Conservation (phyloP, 768 basidiomycete genomes). For the Lenzites betulinus region DNA sequence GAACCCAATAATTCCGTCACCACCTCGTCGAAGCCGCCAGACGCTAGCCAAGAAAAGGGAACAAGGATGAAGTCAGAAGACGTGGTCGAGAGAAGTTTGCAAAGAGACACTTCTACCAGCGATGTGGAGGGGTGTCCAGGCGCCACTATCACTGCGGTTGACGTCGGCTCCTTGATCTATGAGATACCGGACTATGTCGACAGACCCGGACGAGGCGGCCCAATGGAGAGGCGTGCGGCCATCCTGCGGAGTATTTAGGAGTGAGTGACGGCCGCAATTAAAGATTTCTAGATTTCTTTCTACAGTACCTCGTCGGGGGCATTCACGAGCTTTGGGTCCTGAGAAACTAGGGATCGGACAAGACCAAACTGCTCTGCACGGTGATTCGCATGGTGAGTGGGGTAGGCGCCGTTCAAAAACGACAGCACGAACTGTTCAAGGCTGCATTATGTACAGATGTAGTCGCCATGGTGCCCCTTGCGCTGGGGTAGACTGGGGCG, state of each 20-base stretch:
- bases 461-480: not conserved
- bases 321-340: constrained; percentile 64
- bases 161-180: constrained; percentile 72
- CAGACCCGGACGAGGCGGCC: constrained; percentile 75
- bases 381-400: not conserved
- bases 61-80: not conserved
- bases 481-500: not conserved
- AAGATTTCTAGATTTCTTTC: not conserved
- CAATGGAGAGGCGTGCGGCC: constrained; percentile 83
- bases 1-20: constrained; percentile 78
- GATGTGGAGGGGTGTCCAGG: constrained; percentile 83
- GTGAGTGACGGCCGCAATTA: not conserved
- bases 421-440: constrained; percentile 55
- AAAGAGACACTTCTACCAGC: constrained; percentile 49
- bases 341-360: constrained; percentile 62
- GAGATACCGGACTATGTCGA: constrained; percentile 67
- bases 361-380: constrained; percentile 66
- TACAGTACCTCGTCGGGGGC: constrained; percentile 58
- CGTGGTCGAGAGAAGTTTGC: not conserved
- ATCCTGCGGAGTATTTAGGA: constrained; percentile 48
- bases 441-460: constrained; percentile 57
- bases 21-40: constrained; percentile 76
- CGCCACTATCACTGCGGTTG: constrained; percentile 61
- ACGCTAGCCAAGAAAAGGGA: constrained; percentile 48
- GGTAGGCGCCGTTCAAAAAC: no score